Evolutionary conservation across 2,329 filamentous ascomycete genomes (phyloP), one percentile per base, ranked within the genome.

Genomic region (Pseudogymnoascus sp.): DNA sequence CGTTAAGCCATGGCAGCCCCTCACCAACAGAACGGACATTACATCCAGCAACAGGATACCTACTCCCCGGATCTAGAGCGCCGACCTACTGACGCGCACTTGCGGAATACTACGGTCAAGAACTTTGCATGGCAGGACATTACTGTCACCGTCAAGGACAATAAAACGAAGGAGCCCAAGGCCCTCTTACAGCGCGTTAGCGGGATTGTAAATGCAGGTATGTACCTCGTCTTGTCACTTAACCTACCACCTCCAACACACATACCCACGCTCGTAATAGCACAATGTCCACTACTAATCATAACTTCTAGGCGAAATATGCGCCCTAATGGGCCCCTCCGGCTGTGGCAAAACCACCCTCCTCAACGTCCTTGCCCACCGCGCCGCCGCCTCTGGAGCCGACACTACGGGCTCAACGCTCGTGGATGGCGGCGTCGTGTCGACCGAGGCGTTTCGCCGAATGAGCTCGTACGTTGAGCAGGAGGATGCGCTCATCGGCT

Each of bases 391-490:
- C 5, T 79, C 79, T 16, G 83, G 82, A 10, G 78, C 83, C 0
- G 81, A 82, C 2, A 79, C 84, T 1, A 79, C 78, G 5, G 83
- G 84, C 14, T 73, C 78, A 2, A 78, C 86, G 12, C 79, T 83
- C 63, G 79, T 90, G 67, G 92, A 95, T 73, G 89, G 89, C 31
- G 73, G 71, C 1, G 70, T 75, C 3, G 76, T 85, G 3, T 80
- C 84, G 1, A 75, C 78, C 6, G 73, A 78, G 6, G 77, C 78
- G 0, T 88, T 93, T 68, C 84, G 85, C 16, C 79, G 83, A 59
- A 79, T 93, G 60, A 88, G 84, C 62, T 85, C 85, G 56, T 96
- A 92, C 71, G 91, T 96, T 21, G 91, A 96, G 77, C 91, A 96
- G 74, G 90, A 96, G 67, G 91, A 96, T 78, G 88, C 90, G 0